Evolutionary conservation across 805 yeast species (phyloP).

Genomic region (Clavispora vitiphila): DNA sequence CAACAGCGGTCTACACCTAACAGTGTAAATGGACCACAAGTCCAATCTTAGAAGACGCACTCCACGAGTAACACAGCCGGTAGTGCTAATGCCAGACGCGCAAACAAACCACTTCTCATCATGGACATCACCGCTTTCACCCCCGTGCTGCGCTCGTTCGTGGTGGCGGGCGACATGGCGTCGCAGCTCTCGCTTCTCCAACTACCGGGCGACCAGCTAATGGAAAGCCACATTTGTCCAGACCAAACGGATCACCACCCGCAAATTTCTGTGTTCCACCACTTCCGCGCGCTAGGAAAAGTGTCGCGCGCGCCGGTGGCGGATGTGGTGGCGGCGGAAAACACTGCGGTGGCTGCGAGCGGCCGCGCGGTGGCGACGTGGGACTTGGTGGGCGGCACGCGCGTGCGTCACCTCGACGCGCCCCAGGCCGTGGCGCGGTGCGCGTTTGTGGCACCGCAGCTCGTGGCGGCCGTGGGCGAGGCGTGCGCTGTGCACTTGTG

Average conservation of each 20-base stretch:
- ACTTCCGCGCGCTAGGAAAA: conserved; percentile 12
- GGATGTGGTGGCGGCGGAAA: conserved; percentile 5
- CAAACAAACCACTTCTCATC: background rate
- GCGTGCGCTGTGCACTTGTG: conserved; percentile 12
- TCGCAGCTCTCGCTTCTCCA: conserved; percentile 7
- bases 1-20: no score
- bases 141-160: conserved; percentile 11
- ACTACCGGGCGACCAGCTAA: no score
- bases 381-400: conserved; percentile 11
- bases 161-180: conserved; percentile 11
- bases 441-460: conserved; percentile 3
- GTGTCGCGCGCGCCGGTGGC: conserved; percentile 13
- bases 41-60: no score
- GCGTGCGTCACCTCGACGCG: conserved; percentile 8
- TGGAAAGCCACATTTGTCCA: no score
- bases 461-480: conserved; percentile 15
- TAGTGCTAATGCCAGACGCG: background rate
- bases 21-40: no score
- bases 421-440: conserved; percentile 10
- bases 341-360: conserved; percentile 5
- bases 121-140: conserved; percentile 4
- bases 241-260: no score
- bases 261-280: no score
- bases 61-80: no score
- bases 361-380: conserved; percentile 9